phyloP scores from a whole-genome alignment of 495 filamentous ascomycete species.

The Diplogelasinospora grovesii region DNA sequence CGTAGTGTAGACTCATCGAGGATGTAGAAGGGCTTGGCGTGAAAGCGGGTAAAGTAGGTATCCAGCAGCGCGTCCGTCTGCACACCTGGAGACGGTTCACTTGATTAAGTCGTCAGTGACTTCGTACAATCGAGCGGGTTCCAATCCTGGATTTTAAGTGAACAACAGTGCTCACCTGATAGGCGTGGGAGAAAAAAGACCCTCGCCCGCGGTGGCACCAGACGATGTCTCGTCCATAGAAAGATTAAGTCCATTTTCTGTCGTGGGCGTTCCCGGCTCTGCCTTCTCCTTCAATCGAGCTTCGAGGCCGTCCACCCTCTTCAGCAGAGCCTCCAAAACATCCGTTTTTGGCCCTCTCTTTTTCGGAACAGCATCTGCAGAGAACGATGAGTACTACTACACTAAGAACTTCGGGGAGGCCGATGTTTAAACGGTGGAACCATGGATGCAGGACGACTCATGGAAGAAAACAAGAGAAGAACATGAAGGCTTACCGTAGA shows the following conservation, averaged over 20 bases:
- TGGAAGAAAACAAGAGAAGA: too few species aligned
- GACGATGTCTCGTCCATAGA: constrained; percentile 12
- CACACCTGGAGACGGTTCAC: constrained; percentile 34
- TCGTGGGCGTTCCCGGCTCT: constrained; percentile 33
- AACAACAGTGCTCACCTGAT: constrained; percentile 10
- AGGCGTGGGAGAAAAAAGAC: constrained; percentile 9
- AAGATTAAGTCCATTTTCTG: constrained; percentile 21
- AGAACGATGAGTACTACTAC: too few species aligned
- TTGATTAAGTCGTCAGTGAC: constrained; percentile 7
- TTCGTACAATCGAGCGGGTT: too few species aligned
- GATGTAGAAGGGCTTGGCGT: constrained; percentile 72
- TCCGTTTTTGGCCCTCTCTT: constrained; percentile 86
- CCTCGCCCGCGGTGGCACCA: background rate
- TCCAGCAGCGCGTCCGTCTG: constrained; percentile 60
- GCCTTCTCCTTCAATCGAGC: constrained; percentile 62
- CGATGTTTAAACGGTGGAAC: too few species aligned
- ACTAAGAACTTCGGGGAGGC: too few species aligned
- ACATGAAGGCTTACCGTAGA: constrained; percentile 81
- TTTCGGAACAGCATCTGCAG: constrained; percentile 77
- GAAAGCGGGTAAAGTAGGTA: constrained; percentile 67
- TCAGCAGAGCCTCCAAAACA: constrained; percentile 75
- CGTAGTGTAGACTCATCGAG: constrained; percentile 66
- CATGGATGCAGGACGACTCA: too few species aligned
- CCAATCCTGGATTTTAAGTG: too few species aligned
- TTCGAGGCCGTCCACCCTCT: constrained; percentile 77